Evolutionary conservation across 345 rosid genomes (phyloP).

Genomic region (Brassica incana): DNA sequence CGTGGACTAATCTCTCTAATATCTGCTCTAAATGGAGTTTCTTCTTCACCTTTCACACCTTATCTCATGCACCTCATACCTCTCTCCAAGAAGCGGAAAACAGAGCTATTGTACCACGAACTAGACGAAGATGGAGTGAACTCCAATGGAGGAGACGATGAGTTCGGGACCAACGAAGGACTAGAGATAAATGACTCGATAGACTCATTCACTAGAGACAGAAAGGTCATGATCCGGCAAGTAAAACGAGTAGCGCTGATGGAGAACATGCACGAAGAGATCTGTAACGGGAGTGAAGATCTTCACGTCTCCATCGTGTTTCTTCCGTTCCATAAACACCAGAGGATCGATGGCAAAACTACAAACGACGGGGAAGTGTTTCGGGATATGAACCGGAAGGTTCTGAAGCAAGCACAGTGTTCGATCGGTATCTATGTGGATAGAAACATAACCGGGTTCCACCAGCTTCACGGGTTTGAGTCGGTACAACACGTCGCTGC

Average conservation of each 20-base stretch:
- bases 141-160: slow-evolving; percentile 61
- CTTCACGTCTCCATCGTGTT: slow-evolving; percentile 65
- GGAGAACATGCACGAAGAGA: slow-evolving; percentile 60
- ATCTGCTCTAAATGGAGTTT: slow-evolving; percentile 54
- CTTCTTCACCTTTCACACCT: slow-evolving; percentile 48
- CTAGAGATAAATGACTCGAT: slow-evolving; percentile 70
- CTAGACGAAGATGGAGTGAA: slow-evolving; percentile 54
- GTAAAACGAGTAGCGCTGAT: slow-evolving; percentile 58
- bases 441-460: slow-evolving; percentile 70
- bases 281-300: slow-evolving; percentile 68
- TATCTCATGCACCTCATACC: slow-evolving; percentile 77
- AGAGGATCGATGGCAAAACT: slow-evolving; percentile 69
- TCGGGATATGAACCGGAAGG: slow-evolving; percentile 65
- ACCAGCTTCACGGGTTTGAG: slow-evolving; percentile 51
- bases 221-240: slow-evolving; percentile 51
- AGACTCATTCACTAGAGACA: slow-evolving; percentile 55
- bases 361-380: slow-evolving; percentile 63
- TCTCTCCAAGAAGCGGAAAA: slow-evolving; percentile 56
- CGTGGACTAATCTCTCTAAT: slow-evolving; percentile 53
- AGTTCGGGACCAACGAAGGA: slow-evolving; percentile 77
- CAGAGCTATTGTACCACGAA: slow-evolving; percentile 61
- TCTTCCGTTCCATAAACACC: slow-evolving; percentile 89
- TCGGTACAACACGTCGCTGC: slow-evolving; percentile 58
- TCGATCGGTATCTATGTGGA: slow-evolving; percentile 73
- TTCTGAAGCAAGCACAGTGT: slow-evolving; percentile 75